A percentile compares a stretch with the other conserved stretches of the same genome.
Evolutionary conservation across 352 stramenopile genomes (phyloP).

Genomic region (Saprolegnia diclina): DNA sequence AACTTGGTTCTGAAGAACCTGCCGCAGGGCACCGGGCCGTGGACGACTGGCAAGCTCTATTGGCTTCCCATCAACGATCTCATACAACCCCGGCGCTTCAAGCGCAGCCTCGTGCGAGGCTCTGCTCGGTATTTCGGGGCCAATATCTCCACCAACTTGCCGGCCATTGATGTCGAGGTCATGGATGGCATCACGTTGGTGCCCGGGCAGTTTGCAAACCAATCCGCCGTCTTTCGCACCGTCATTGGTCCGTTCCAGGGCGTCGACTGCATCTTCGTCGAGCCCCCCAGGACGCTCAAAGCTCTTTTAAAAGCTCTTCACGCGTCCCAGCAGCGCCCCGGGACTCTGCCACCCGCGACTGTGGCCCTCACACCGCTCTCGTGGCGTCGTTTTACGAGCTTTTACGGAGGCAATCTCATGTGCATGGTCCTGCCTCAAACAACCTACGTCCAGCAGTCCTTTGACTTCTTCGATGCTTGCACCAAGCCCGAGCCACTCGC

Average conservation of each 20-base stretch:
- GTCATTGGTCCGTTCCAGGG: background rate
- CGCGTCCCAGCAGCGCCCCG: too few species aligned
- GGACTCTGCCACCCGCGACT: background rate
- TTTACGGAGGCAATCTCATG: constrained; percentile 4
- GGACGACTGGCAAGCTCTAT: background rate
- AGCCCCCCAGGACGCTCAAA: background rate
- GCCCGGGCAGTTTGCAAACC: background rate
- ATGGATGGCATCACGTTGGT: background rate
- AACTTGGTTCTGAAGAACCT: background rate
- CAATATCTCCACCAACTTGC: background rate
- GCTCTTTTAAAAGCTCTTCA: background rate
- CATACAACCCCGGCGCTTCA: background rate
- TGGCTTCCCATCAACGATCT: background rate
- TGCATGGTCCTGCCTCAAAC: background rate
- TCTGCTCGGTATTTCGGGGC: background rate
- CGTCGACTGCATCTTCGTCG: background rate
- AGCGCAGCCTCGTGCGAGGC: background rate
- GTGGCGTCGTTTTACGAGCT: background rate
- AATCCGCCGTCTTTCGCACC: background rate
- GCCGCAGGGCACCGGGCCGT: background rate
- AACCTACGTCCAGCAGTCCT: background rate
- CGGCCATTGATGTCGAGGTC: background rate
- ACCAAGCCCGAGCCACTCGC: background rate
- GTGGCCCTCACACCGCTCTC: background rate
- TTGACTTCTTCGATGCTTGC: background rate